Evolutionary conservation across 139 green algal species (phyloP).

Genomic region (Bryopsis sp.): DNA sequence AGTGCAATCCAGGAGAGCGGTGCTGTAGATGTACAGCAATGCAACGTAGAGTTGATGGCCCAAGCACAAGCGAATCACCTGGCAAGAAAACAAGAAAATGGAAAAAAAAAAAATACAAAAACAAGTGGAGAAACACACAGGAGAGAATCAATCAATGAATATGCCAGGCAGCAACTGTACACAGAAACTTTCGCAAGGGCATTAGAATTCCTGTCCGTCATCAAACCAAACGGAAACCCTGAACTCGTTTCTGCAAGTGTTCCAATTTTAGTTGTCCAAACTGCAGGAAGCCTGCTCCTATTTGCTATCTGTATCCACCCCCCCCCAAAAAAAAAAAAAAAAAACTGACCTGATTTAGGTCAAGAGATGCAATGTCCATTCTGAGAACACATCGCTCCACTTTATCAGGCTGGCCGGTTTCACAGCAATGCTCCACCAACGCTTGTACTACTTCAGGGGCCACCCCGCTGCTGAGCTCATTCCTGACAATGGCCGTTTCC

Average conservation of each 20-base stretch:
- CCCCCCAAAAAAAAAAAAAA: neutral
- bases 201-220: too few relatives aligned
- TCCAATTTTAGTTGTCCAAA: too few relatives aligned
- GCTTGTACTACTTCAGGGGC: neutral
- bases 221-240: too few relatives aligned
- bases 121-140: too few relatives aligned
- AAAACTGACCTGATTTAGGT: neutral
- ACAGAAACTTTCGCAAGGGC: too few relatives aligned
- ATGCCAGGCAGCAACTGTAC: too few relatives aligned
- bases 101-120: neutral
- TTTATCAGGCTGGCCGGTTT: slow-evolving; percentile 3
- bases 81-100: neutral
- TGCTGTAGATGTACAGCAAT: slow-evolving; percentile 12
- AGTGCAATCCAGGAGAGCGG: neutral
- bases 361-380: slow-evolving; percentile 8
- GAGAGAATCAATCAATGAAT: too few relatives aligned
- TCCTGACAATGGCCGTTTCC: neutral
- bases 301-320: too few relatives aligned
- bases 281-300: too few relatives aligned
- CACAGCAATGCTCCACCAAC: slow-evolving; percentile 4
- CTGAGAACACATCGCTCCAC: slow-evolving; percentile 7
- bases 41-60: neutral
- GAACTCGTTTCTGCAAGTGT: too few relatives aligned
- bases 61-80: slow-evolving; percentile 10
- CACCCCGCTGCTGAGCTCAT: neutral